Evolutionary conservation across 352 stramenopile species (phyloP), one percentile per base, ranked within the genome.

Genomic region (Phytophthora sojae): DNA sequence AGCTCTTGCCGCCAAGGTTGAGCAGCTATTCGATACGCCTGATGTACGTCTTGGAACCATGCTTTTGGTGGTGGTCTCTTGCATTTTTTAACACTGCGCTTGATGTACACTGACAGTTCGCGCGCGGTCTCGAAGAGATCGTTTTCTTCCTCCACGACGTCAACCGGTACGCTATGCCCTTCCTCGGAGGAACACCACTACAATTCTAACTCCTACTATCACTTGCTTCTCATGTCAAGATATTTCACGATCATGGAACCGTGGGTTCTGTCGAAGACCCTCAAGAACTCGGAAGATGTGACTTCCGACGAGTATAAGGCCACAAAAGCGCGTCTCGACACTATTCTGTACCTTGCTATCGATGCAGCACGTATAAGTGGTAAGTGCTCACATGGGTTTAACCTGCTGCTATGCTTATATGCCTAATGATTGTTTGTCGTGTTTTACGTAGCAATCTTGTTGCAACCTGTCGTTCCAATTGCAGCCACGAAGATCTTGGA

Each of bases 91-190:
- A 26, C 25, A 26, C 21, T 21, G 25, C 25, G 25, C 25, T 26
- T 26, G 44, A 32, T 30, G 21, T 80, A 8, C 75, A 2, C 60
- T 2, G 57, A 32, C 65, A 94, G 86, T 96, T 96, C 55, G 81
- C 79, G 21, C 67, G 77, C 17, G 88, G 84, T 1, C 76, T 93
- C 21, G 83, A 92, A 75, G 83, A 91, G 56, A 83, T 96, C 57
- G 73, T 96, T 6, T 90, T 92, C 53, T 93, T 88, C 60, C 80
- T 96, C 7, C 83, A 94, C 57, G 87, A 96, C 63, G 82, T 96
- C 37, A 96, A 96, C 57, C 79, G 82, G 76, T 91, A 66, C 15
- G 71, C 37, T 58, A 45, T 47, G 15, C 1, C 3, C 35, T 50
- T 39, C 19, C 11, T 50, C 49, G n/a, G 19, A 64, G 25, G 51